Conservation (phyloP, 2,329 filamentous ascomycete species). For the Sporothrix phasma region DNA sequence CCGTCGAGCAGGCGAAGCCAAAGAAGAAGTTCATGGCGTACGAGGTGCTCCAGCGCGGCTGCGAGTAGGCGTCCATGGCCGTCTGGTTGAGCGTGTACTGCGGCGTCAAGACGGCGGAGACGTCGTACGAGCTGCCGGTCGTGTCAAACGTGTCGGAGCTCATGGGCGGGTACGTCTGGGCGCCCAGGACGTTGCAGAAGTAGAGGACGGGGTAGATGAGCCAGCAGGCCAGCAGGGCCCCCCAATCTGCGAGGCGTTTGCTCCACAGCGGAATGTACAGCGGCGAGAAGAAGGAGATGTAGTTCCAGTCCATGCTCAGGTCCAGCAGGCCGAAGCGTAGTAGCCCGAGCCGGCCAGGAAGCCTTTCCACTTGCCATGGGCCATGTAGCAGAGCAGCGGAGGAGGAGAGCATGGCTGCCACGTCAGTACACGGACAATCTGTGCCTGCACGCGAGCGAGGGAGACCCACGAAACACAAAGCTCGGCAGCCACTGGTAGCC, state of each 20-base stretch:
- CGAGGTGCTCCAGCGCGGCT: slow-evolving; percentile 33
- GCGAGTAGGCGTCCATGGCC: slow-evolving; percentile 28
- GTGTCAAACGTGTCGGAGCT: slow-evolving; percentile 23
- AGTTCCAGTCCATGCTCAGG: slow-evolving; percentile 36
- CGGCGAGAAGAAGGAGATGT: slow-evolving; percentile 30
- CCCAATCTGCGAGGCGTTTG: slow-evolving; percentile 31
- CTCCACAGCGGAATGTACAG: slow-evolving; percentile 26
- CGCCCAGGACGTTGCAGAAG: slow-evolving; percentile 33
- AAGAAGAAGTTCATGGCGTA: slow-evolving; percentile 29
- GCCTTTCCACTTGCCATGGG: slow-evolving; percentile 25
- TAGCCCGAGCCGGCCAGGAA: slow-evolving; percentile 29
- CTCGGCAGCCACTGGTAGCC: slow-evolving; percentile 26
- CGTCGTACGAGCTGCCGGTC: slow-evolving; percentile 30
- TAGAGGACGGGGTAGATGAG: slow-evolving; percentile 31
- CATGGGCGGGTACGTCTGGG: slow-evolving; percentile 33
- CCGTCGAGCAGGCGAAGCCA: slow-evolving; percentile 27
- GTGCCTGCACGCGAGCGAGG: too few species aligned
- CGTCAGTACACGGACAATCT: too few species aligned
- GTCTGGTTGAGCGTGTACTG: slow-evolving; percentile 29
- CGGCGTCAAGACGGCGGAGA: slow-evolving; percentile 29
- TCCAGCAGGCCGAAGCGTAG: slow-evolving; percentile 34
- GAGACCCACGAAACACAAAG: slow-evolving; percentile 20
- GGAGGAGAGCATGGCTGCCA: slow-evolving; percentile 17
- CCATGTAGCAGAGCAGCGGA: slow-evolving; percentile 24
- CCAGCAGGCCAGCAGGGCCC: slow-evolving; percentile 24